These are phyloP conservation scores for Lactarius pseudohatsudake DNA, from an alignment of 768 basidiomycete genomes.

Conservation along the genomic window DNA sequence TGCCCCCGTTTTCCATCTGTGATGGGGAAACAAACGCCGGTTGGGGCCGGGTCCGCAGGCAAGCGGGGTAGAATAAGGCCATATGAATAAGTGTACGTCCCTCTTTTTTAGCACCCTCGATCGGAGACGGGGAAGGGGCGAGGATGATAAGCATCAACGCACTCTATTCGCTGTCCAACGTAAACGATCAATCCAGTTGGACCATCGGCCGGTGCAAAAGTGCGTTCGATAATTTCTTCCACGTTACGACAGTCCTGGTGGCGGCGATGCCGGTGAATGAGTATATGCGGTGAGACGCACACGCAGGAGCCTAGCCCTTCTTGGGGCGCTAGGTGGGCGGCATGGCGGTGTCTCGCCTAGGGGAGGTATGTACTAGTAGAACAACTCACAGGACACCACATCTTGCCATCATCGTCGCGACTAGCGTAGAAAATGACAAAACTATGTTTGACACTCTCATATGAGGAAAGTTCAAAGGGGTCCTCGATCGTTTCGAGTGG, in stretches of 20 bases:
- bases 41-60: not conserved
- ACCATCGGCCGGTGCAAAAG: slow-evolving; percentile 45
- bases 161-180: slow-evolving; percentile 67
- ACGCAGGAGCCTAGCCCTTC: not conserved
- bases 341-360: slow-evolving; percentile 8
- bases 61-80: too few species aligned
- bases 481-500: slow-evolving; percentile 24
- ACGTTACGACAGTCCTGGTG: slow-evolving; percentile 65
- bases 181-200: slow-evolving; percentile 64
- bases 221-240: slow-evolving; percentile 51
- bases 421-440: slow-evolving; percentile 75
- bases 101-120: slow-evolving; percentile 5
- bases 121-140: slow-evolving; percentile 3
- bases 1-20: slow-evolving; percentile 63
- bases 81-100: not conserved
- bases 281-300: slow-evolving; percentile 23
- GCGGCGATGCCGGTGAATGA: slow-evolving; percentile 14
- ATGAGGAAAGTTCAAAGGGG: slow-evolving; percentile 43
- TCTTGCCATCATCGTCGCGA: slow-evolving; percentile 50
- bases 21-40: slow-evolving; percentile 11
- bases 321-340: not conserved
- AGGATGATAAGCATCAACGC: slow-evolving; percentile 32
- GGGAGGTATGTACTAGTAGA: not conserved
- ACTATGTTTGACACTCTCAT: slow-evolving; percentile 45
- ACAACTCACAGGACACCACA: slow-evolving; percentile 70